These are phyloP conservation scores for Pleurotus djamor DNA, from an alignment of 768 basidiomycete genomes.

Conservation along the genomic window DNA sequence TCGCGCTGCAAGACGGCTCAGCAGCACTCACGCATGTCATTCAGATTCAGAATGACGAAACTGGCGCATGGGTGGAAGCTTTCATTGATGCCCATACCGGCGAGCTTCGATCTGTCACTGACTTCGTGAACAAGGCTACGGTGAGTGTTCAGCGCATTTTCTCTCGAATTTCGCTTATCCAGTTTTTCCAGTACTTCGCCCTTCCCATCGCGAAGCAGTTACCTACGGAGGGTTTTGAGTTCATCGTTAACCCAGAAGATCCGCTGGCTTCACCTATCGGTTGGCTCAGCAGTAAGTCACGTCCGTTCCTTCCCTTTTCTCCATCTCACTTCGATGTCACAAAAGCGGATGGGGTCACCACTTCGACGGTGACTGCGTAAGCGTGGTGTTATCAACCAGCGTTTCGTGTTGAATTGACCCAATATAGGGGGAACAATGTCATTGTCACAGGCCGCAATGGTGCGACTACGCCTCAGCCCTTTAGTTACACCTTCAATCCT, in stretches of 20 bases:
- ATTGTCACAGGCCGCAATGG: slow-evolving; percentile 24
- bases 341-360: slow-evolving; percentile 14
- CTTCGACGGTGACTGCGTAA: slow-evolving; percentile 14
- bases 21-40: slow-evolving; percentile 35
- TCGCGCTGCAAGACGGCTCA: slow-evolving; percentile 33
- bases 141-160: slow-evolving; percentile 16
- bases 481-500: slow-evolving; percentile 33
- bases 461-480: slow-evolving; percentile 36
- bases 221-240: slow-evolving; percentile 48
- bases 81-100: slow-evolving; percentile 56
- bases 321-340: not conserved
- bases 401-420: not conserved
- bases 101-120: slow-evolving; percentile 44
- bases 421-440: slow-evolving; percentile 34
- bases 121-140: slow-evolving; percentile 46
- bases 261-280: slow-evolving; percentile 50
- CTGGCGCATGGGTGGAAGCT: slow-evolving; percentile 52
- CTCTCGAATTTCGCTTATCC: not conserved
- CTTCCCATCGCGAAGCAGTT: slow-evolving; percentile 50
- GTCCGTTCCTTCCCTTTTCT: not conserved
- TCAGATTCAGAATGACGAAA: slow-evolving; percentile 27
- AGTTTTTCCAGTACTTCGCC: slow-evolving; percentile 37
- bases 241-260: slow-evolving; percentile 53
- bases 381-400: not conserved
- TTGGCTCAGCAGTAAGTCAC: slow-evolving; percentile 40